phyloP scores from a whole-genome alignment of 1,284 basidiomycete genomes.

The Apiotrichum sp. region DNA sequence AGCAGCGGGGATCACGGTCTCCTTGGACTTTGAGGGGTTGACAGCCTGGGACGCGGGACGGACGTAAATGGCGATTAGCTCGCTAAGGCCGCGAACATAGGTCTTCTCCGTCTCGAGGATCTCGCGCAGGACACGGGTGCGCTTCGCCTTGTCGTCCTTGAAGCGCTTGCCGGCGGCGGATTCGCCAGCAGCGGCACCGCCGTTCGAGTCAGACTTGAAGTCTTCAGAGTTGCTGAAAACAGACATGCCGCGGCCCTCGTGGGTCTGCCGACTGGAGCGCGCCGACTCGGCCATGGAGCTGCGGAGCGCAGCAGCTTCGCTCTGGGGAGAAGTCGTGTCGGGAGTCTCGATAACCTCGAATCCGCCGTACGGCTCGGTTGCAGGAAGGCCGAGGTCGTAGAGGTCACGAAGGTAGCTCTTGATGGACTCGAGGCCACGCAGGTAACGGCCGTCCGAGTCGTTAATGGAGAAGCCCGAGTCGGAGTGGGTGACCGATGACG shows the following conservation, averaged over 20 bases:
- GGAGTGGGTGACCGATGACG: slow-evolving; percentile 17
- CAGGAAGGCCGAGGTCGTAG: slow-evolving; percentile 63
- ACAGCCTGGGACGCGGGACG: slow-evolving; percentile 70
- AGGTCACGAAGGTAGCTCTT: slow-evolving; percentile 94
- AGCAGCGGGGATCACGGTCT: slow-evolving; percentile 57
- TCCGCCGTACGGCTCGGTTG: slow-evolving; percentile 38
- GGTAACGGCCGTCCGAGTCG: slow-evolving; percentile 31
- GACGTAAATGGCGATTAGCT: slow-evolving; percentile 93
- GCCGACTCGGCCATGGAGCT: slow-evolving; percentile 12
- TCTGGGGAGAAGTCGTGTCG: neutral
- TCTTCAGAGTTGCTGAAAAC: slow-evolving; percentile 11
- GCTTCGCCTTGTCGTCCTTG: slow-evolving; percentile 78
- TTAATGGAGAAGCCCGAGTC: slow-evolving; percentile 15
- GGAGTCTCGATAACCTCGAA: slow-evolving; percentile 33
- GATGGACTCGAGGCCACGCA: slow-evolving; percentile 67
- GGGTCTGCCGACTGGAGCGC: neutral
- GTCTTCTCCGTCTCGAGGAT: slow-evolving; percentile 92
- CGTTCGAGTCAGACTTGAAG: neutral
- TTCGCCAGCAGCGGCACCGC: neutral
- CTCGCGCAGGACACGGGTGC: slow-evolving; percentile 71
- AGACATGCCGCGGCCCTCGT: slow-evolving; percentile 18
- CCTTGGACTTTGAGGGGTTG: slow-evolving; percentile 58
- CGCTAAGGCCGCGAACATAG: slow-evolving; percentile 86
- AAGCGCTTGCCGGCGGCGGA: slow-evolving; percentile 57
- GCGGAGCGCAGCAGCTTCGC: slow-evolving; percentile 1